Base-by-base conservation (phyloP, 345 rosid species). In the Pistacia integerrima region DNA sequence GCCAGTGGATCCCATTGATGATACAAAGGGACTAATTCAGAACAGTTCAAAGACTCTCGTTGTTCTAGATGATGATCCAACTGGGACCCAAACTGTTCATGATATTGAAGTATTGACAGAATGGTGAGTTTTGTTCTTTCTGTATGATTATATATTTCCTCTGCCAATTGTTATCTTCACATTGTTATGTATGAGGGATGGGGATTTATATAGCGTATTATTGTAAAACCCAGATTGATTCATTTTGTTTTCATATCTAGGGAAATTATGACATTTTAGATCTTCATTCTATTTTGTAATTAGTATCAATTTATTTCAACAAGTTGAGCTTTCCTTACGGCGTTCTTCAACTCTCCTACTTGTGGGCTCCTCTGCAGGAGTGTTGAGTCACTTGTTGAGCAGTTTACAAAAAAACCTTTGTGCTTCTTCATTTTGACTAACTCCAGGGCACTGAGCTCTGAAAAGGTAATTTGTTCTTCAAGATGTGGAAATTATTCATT, bases 41-140 rank as follows among this genome's bases (percentile, higher is more conserved):
- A 88, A 76, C 49, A 90, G 83, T 76, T 86, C 88, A 30, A 95
- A 89, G 81, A 90, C 94, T 6, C 79, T 95, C 83, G 93, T 93
- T 70, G 99, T 95, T 77, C 91, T 95, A 80, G 99, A 95, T 82
- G 99, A 95, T 81, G 99, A 95, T 82, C 98, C 99, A 77, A 93
- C 99, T 38, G 98, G 99, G 82, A 95, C 99, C 66, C 99, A 95
- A 84, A 95, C 99, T n/a, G 97, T 95, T 85, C 97, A 93, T 78
- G 93, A 88, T 55, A 90, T 93, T 74, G 99, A 95, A 87, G 99
- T 95, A 73, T 80, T 95, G 77, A 95, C 98, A 51, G 99, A 95
- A 91, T 95, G 99, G 98, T 94, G 77, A 84, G 89, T 79, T 78
- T 70, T 60, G 12, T 16, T 56, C 20, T 14, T 49, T 61, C 52